Evolutionary conservation across 1,284 basidiomycete genomes (phyloP).

Genomic region (Afroboletus lepidellus): DNA sequence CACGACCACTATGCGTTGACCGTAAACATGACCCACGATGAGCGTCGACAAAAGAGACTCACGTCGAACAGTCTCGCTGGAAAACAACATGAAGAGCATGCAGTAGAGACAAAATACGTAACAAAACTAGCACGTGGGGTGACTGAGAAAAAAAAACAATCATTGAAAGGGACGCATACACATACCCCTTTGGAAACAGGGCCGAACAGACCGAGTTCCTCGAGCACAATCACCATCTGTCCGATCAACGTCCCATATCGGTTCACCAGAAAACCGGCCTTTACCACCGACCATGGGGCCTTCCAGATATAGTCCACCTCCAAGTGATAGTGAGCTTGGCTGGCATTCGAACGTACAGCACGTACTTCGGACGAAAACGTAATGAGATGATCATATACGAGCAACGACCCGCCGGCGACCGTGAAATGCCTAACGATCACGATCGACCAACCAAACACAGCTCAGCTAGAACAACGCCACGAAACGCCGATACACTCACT

Average conservation of each 20-base stretch:
- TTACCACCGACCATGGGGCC: slow-evolving; percentile 5
- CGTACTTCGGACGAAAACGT: slow-evolving; percentile 11
- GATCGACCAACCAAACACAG: neutral
- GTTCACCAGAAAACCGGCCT: slow-evolving; percentile 11
- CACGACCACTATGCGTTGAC: slow-evolving; percentile 15
- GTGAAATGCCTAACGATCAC: neutral
- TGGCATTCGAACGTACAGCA: neutral
- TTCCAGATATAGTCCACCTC: slow-evolving; percentile 13
- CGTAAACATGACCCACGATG: neutral
- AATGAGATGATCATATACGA: slow-evolving; percentile 4
- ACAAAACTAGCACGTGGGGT: slow-evolving; percentile 7
- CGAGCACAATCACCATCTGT: slow-evolving; percentile 5
- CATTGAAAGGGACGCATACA: neutral
- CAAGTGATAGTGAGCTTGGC: neutral
- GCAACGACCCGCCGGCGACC: neutral
- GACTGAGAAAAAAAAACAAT: too few species aligned
- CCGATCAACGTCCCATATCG: slow-evolving; percentile 13
- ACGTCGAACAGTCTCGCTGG: slow-evolving; percentile 15
- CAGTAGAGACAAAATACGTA: neutral
- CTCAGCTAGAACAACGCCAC: too few species aligned
- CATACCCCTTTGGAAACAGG: neutral
- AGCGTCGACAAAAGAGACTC: neutral
- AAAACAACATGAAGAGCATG: slow-evolving; percentile 1
- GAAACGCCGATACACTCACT: neutral
- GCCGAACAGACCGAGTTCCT: neutral